Conservation (phyloP, 305 asterid species). For the Nicotiana rustica region DNA sequence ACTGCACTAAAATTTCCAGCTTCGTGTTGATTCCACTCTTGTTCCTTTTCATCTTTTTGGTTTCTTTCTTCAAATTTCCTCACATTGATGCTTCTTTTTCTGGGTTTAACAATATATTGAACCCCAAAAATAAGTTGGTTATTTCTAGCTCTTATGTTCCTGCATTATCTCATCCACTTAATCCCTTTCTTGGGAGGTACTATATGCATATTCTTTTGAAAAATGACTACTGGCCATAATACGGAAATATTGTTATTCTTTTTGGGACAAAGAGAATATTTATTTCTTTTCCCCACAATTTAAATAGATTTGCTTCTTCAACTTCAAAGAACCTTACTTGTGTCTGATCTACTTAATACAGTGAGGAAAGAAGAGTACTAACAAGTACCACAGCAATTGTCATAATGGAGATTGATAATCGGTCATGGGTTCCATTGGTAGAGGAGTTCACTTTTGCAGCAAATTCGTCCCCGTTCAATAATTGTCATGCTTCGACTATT, state of each 20-base stretch:
- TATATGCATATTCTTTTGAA: not conserved
- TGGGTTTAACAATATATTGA: not conserved
- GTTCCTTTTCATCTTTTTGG: not conserved
- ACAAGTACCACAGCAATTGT: constrained; percentile 37
- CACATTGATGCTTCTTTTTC: not conserved
- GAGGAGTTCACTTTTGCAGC: constrained; percentile 77
- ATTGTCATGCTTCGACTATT: constrained; percentile 92
- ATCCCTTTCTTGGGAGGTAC: not conserved
- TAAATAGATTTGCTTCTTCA: not conserved
- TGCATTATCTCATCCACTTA: not conserved
- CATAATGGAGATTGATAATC: constrained; percentile 50
- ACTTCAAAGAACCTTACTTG: not conserved
- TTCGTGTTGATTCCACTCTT: constrained; percentile 25
- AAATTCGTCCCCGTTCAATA: constrained; percentile 73
- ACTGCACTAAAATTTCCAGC: not conserved
- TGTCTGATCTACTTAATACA: constrained; percentile 39
- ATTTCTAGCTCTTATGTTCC: constrained; percentile 2
- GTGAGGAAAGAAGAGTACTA: constrained; percentile 43
- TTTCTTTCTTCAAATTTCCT: not conserved
- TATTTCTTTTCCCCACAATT: not conserved
- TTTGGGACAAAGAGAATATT: no score
- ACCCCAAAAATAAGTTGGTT: not conserved
- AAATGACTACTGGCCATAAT: not conserved
- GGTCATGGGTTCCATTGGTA: constrained; percentile 64
- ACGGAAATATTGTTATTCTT: no score